Evolutionary conservation across 2,329 filamentous ascomycete species (phyloP).

Genomic region (Fusarium mangiferae): DNA sequence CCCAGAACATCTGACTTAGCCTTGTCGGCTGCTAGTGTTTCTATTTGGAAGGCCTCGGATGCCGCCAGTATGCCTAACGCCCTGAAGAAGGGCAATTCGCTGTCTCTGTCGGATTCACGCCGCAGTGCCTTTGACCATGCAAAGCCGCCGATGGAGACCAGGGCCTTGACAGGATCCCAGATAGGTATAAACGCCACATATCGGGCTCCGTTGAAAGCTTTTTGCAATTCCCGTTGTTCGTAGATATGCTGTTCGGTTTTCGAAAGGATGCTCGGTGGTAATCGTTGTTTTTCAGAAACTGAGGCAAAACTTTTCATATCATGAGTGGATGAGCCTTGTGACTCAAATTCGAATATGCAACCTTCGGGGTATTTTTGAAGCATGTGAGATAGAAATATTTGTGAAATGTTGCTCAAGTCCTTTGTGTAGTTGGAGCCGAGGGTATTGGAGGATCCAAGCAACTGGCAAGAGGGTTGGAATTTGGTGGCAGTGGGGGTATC

Average conservation of each 20-base stretch:
- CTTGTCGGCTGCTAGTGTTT: not conserved
- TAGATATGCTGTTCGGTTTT: not conserved
- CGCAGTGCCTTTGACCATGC: not conserved
- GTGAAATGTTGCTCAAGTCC: not conserved
- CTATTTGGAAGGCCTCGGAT: not conserved
- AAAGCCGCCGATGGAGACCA: not conserved
- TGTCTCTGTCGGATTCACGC: not conserved
- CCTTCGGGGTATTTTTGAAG: not conserved
- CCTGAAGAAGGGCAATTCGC: not conserved
- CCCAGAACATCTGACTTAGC: not conserved
- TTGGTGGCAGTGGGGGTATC: not conserved
- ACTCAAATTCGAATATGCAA: not conserved
- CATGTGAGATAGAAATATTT: not conserved
- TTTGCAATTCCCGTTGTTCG: not conserved
- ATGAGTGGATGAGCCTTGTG: not conserved
- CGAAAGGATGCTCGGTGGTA: too few relatives aligned
- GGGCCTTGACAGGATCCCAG: not conserved
- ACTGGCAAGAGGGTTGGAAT: not conserved
- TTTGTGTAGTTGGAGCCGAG: not conserved
- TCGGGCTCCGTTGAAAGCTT: not conserved
- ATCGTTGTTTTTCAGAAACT: not conserved
- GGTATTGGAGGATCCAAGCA: not conserved
- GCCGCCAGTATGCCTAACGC: not conserved
- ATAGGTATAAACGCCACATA: conserved; percentile 2
- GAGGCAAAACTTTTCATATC: rapidly evolving